phyloP scores from a whole-genome alignment of 2,329 filamentous ascomycete genomes.

The Xylaria arbuscula region DNA sequence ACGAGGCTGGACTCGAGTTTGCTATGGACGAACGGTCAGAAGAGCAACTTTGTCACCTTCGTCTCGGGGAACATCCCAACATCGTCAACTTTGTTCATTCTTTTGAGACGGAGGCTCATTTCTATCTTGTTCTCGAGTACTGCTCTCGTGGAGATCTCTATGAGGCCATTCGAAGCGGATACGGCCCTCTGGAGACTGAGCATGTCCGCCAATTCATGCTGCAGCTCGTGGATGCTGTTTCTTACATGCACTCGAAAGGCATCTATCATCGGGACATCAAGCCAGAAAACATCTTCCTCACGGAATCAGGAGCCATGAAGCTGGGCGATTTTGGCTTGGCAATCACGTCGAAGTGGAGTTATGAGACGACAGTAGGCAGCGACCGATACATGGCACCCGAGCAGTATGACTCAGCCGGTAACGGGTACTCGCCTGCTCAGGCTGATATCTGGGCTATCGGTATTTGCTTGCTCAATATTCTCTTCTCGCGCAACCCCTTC shows the following conservation, averaged over 20 bases:
- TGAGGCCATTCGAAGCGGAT: conserved; percentile 91
- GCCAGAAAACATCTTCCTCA: conserved; percentile 98
- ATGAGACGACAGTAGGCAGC: conserved; percentile 93
- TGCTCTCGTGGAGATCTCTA: conserved; percentile 96
- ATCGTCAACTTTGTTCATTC: conserved; percentile 92
- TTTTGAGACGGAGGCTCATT: conserved; percentile 91
- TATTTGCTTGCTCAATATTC: conserved; percentile 93
- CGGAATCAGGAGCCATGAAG: conserved; percentile 88
- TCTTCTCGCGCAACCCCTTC: conserved; percentile 97
- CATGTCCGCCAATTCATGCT: conserved; percentile 98
- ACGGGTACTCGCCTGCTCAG: conserved; percentile 90
- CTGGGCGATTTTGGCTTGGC: conserved; percentile 96
- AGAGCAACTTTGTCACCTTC: conserved; percentile 81
- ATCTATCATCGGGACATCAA: conserved; percentile 99
- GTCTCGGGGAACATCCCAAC: conserved; percentile 83
- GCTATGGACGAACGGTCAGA: conserved; percentile 85
- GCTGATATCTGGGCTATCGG: conserved; percentile 98
- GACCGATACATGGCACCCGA: conserved; percentile 99
- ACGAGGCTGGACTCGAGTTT: conserved; percentile 70
- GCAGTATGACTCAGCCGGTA: conserved; percentile 89
- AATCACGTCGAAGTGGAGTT: conserved; percentile 88
- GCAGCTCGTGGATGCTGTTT: conserved; percentile 87
- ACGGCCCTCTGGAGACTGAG: conserved; percentile 91
- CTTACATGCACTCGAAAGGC: conserved; percentile 89
- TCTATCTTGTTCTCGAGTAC: conserved; percentile 94